phyloP scores from a whole-genome alignment of 2,329 filamentous ascomycete species.

The Zalaria sp. region DNA sequence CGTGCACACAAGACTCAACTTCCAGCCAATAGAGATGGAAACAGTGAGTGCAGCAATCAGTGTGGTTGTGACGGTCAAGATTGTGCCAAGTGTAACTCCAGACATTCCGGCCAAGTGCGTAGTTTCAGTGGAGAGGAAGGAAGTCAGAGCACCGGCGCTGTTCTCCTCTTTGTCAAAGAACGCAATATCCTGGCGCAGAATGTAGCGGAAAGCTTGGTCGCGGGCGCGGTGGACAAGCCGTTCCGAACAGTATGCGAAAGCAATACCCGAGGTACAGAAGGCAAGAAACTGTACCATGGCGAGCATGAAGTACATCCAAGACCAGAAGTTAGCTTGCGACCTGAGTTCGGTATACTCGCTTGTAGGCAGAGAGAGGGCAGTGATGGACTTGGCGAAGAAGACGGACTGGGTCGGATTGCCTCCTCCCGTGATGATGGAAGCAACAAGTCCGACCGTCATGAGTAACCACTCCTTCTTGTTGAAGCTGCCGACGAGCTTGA shows the following conservation, averaged over 20 bases:
- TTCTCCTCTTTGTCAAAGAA: conserved; percentile 90
- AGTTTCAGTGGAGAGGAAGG: conserved; percentile 78
- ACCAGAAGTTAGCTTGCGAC: conserved; percentile 70
- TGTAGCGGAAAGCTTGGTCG: conserved; percentile 67
- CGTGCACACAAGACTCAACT: conserved; percentile 70
- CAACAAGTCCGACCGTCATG: conserved; percentile 62
- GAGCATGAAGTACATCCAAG: conserved; percentile 76
- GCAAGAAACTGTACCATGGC: conserved; percentile 58
- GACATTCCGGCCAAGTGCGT: conserved; percentile 80
- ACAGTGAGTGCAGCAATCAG: conserved; percentile 59
- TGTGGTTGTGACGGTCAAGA: conserved; percentile 69
- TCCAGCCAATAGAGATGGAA: conserved; percentile 69
- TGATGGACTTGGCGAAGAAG: conserved; percentile 82
- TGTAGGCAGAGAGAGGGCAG: conserved; percentile 47
- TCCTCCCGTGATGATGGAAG: conserved; percentile 63
- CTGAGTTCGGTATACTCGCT: conserved; percentile 43
- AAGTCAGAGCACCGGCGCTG: conserved; percentile 74
- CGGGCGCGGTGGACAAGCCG: conserved; percentile 70
- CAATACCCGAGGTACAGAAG: conserved; percentile 53
- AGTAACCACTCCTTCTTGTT: conserved; percentile 57
- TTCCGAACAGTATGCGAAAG: conserved; percentile 80
- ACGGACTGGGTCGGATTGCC: conserved; percentile 66
- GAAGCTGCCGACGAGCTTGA: conserved; percentile 68
- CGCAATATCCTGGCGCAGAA: conserved; percentile 82
- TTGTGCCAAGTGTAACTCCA: conserved; percentile 73